Percentiles rank a stretch among this genome's conserved stretches.
Evolutionary conservation across 2,329 filamentous ascomycete species (phyloP).

Genomic region (Pyrenochaeta sp.): DNA sequence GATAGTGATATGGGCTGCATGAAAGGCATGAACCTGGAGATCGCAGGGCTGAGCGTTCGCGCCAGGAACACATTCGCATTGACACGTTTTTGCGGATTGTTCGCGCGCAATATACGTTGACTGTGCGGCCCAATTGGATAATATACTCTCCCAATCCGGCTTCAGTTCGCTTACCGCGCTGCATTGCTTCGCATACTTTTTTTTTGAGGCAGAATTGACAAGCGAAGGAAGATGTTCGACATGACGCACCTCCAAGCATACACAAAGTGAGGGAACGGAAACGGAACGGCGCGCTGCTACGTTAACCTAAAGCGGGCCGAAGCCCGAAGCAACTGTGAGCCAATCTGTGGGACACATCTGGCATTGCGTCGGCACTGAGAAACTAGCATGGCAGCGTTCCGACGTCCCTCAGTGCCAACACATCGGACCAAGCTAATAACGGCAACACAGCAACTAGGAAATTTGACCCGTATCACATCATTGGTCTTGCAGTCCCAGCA

Average conservation of each 20-base stretch:
- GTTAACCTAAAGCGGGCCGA: constrained; percentile 35
- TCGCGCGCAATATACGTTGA: constrained; percentile 11
- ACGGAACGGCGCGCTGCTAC: constrained; percentile 40
- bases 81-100: constrained; percentile 19
- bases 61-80: constrained; percentile 30
- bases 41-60: constrained; percentile 40
- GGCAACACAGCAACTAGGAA: constrained; percentile 27
- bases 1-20: constrained; percentile 39
- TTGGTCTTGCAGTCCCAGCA: constrained; percentile 35
- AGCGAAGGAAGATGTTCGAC: constrained; percentile 28
- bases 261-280: constrained; percentile 36
- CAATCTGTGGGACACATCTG: constrained; percentile 42
- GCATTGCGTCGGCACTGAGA: constrained; percentile 34
- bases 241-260: constrained; percentile 32
- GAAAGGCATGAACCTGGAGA: constrained; percentile 29
- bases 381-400: constrained; percentile 35
- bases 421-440: constrained; percentile 38
- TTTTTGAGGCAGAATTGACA: constrained; percentile 26
- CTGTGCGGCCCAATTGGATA: constrained; percentile 23
- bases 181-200: constrained; percentile 22
- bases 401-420: constrained; percentile 41
- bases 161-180: constrained; percentile 18
- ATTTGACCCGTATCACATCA: constrained; percentile 25
- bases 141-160: constrained; percentile 9
- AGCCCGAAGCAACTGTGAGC: constrained; percentile 26